A percentile compares a stretch with the other conserved stretches of the same genome.
phyloP scores from a whole-genome alignment of 108 stramenopile species.

The Pseudonitzschia delicatissima region DNA sequence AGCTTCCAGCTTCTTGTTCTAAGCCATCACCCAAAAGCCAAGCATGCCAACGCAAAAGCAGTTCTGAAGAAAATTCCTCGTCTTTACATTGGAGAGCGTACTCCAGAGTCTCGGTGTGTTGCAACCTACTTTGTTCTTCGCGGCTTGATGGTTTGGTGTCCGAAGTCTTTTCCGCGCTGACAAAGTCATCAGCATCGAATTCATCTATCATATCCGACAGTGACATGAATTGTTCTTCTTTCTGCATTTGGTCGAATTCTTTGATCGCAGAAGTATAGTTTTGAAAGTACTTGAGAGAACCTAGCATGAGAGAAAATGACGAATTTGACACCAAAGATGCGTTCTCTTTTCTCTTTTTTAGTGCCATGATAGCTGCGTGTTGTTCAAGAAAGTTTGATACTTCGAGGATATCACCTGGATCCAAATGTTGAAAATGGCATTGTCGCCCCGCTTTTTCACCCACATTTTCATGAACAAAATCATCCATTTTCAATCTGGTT shows the following conservation, averaged over 20 bases:
- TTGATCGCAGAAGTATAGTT: slow-evolving; percentile 26
- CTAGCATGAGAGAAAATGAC: slow-evolving; percentile 6
- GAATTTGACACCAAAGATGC: background rate
- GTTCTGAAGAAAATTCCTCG: slow-evolving; percentile 1
- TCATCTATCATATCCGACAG: slow-evolving; percentile 19
- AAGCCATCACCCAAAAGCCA: slow-evolving; percentile 18
- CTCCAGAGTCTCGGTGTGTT: slow-evolving; percentile 4
- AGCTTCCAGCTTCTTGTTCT: slow-evolving; percentile 5
- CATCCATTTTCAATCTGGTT: background rate
- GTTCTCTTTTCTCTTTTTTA: background rate
- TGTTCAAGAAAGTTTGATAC: slow-evolving; percentile 10
- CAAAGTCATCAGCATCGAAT: slow-evolving; percentile 9
- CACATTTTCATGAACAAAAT: background rate
- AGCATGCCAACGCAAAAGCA: slow-evolving; percentile 16
- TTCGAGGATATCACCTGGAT: background rate
- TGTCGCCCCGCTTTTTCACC: background rate
- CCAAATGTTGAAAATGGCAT: background rate
- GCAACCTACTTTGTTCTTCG: background rate
- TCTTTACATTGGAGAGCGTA: slow-evolving; percentile 10
- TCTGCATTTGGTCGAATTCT: slow-evolving; percentile 35
- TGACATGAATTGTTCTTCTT: slow-evolving; percentile 26
- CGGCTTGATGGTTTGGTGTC: background rate
- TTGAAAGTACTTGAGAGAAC: slow-evolving; percentile 20
- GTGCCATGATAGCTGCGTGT: background rate
- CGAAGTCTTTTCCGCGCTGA: background rate